Conservation (phyloP, 441 rosid species). For the Raphanus hybrid region DNA sequence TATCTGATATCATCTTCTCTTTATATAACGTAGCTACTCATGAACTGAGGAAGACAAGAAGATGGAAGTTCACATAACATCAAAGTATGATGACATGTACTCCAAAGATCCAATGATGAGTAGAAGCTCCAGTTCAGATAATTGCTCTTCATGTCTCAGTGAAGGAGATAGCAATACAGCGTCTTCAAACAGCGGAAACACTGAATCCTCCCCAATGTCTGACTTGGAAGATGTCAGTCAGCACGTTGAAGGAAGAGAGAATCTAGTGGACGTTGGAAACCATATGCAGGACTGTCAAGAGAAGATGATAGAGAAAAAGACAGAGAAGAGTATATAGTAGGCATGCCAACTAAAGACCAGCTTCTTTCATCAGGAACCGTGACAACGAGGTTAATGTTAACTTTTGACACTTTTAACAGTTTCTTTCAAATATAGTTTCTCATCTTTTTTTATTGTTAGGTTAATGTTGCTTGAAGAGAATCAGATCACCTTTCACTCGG, state of each 20-base stretch:
- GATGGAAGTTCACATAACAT: conserved; percentile 21
- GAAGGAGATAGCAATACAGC: conserved; percentile 63
- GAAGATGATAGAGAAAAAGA: conserved; percentile 25
- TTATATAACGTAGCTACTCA: too few relatives aligned
- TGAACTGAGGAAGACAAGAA: conserved; percentile 19
- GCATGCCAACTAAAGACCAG: conserved; percentile 65
- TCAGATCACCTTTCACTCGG: conserved; percentile 95
- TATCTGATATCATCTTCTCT: too few relatives aligned
- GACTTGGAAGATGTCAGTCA: conserved; percentile 85
- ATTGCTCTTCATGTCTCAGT: too few relatives aligned
- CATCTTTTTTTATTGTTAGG: conserved; percentile 43
- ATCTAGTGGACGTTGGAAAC: conserved; percentile 46
- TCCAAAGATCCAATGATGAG: conserved; percentile 53
- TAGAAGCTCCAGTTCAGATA: conserved; percentile 47
- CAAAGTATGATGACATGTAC: conserved; percentile 36
- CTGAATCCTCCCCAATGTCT: conserved; percentile 76
- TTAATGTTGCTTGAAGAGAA: conserved; percentile 97
- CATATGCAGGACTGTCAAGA: conserved; percentile 28
- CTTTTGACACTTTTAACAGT: neutral
- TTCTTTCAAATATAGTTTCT: neutral
- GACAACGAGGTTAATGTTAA: conserved; percentile 67
- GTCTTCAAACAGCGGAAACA: conserved; percentile 65
- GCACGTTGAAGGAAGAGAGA: conserved; percentile 68
- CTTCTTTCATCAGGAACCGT: conserved; percentile 97
- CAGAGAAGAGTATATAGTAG: conserved; percentile 7